Percentiles rank a stretch among this genome's conserved stretches.
Conservation (phyloP, 108 stramenopile species). For the Nannochloropsis salina region DNA sequence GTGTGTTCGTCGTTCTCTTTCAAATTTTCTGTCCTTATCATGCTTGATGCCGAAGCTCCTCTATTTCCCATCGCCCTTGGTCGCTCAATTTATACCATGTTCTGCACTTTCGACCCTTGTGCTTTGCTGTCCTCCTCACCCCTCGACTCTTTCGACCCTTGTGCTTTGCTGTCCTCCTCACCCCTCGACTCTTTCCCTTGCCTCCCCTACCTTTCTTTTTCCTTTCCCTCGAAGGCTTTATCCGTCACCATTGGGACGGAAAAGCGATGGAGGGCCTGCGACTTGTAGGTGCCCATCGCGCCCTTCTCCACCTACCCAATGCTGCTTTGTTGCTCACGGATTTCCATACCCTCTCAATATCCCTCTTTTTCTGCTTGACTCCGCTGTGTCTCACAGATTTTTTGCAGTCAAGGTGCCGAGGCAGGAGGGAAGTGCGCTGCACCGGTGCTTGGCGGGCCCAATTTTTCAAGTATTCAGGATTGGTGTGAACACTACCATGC, state of each 20-base stretch:
- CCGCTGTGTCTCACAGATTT: background rate
- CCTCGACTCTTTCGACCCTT: background rate
- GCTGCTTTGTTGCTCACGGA: background rate
- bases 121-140: no score
- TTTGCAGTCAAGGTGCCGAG: background rate
- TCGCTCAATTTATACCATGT: no score
- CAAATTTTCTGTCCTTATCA: no score
- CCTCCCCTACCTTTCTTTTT: background rate
- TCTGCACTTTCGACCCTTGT: no score
- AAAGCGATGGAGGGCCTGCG: background rate
- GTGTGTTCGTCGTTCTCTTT: no score
- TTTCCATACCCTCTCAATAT: background rate
- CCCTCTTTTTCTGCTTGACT: background rate
- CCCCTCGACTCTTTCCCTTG: background rate
- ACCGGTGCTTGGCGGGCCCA: background rate
- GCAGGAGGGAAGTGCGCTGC: background rate
- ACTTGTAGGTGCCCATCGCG: background rate
- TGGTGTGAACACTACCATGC: constrained; percentile 17
- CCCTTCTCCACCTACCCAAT: background rate
- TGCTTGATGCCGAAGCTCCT: no score
- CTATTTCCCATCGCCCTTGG: no score
- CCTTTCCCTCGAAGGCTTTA: background rate
- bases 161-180: background rate
- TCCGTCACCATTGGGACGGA: background rate
- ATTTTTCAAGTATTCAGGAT: background rate